Evolutionary conservation across 345 rosid species (phyloP).

Genomic region (Melaleuca quinquenervia): DNA sequence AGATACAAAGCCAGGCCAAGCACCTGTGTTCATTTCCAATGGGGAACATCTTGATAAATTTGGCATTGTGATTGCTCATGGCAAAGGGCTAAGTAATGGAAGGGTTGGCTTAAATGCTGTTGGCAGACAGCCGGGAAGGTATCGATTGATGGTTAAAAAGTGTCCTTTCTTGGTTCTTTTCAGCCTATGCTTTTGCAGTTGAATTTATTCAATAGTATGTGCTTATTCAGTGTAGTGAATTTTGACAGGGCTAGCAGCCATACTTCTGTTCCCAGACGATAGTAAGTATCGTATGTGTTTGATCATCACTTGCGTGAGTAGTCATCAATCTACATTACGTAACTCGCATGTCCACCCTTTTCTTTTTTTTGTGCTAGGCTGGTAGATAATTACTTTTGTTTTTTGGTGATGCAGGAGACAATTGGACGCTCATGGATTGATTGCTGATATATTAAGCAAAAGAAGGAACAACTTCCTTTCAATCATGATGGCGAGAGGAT

Average conservation of each 20-base stretch:
- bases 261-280: conserved; percentile 3
- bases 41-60: conserved; percentile 26
- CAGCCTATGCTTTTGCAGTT: background rate
- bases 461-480: background rate
- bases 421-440: background rate
- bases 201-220: background rate
- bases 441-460: background rate
- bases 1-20: background rate
- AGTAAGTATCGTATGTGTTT: background rate
- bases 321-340: background rate
- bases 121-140: conserved; percentile 59
- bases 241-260: background rate
- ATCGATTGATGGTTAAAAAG: background rate
- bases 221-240: background rate
- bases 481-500: background rate
- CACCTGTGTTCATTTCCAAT: background rate
- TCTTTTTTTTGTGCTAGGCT: background rate
- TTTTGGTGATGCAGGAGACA: background rate
- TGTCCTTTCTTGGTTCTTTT: background rate
- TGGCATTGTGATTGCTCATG: conserved; percentile 10
- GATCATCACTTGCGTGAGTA: background rate
- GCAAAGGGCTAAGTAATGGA: conserved; percentile 32
- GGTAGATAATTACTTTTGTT: background rate
- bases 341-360: background rate
- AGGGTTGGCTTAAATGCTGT: conserved; percentile 20